Evolutionary conservation across 805 yeast genomes (phyloP).

Genomic region (Ascoidea rubescens): DNA sequence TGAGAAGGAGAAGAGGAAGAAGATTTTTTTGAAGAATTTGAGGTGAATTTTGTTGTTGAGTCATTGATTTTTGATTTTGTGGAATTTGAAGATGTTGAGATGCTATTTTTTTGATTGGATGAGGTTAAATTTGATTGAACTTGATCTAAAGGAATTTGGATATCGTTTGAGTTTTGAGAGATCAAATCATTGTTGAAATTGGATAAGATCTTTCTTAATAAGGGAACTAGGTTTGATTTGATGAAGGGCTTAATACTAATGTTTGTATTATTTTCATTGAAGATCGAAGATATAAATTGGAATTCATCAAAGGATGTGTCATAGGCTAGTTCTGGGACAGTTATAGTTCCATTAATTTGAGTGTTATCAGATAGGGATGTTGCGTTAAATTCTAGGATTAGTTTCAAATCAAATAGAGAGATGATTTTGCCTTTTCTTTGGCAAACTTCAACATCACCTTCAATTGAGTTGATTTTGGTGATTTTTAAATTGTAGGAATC

Average conservation of each 20-base stretch:
- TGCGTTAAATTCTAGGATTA: constrained; percentile 38
- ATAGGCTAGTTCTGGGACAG: constrained; percentile 86
- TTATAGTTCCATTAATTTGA: constrained; percentile 47
- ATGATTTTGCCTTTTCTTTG: constrained; percentile 96
- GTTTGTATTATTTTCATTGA: constrained; percentile 31
- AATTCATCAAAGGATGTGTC: constrained; percentile 78
- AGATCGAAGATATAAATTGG: constrained; percentile 67
- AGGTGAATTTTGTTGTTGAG: constrained; percentile 4
- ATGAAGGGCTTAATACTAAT: constrained; percentile 35
- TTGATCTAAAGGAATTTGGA: constrained; percentile 66
- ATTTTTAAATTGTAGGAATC: constrained; percentile 23
- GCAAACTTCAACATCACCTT: constrained; percentile 94
- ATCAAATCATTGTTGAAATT: constrained; percentile 73
- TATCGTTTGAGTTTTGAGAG: constrained; percentile 64
- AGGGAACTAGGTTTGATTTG: constrained; percentile 48
- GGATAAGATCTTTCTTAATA: constrained; percentile 44
- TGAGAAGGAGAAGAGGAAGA: constrained; percentile 8
- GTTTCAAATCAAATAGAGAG: constrained; percentile 69
- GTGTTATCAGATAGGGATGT: constrained; percentile 7
- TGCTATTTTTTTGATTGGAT: constrained; percentile 25
- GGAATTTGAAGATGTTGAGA: constrained; percentile 9
- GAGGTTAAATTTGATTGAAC: constrained; percentile 42
- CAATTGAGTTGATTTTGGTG: constrained; percentile 41
- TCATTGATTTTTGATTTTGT: constrained; percentile 5
- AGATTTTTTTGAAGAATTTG: constrained; percentile 9